phyloP scores from a whole-genome alignment of 805 yeast species.

The Yarrowia osloensis region DNA sequence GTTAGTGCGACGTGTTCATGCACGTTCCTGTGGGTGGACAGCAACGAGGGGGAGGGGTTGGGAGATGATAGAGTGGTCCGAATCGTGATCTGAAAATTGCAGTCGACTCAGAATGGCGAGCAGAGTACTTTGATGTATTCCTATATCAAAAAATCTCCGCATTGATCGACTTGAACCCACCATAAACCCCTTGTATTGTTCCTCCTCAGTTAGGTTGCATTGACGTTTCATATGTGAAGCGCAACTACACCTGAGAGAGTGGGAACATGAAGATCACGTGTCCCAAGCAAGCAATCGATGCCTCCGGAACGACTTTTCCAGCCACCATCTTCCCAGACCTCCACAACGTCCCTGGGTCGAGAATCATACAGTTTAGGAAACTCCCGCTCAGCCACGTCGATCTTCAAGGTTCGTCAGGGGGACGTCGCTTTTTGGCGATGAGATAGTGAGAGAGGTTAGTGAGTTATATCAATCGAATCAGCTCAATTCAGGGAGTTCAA shows the following conservation, averaged over 20 bases:
- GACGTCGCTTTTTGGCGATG: neutral
- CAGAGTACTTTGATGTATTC: too few relatives aligned
- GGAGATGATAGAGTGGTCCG: neutral
- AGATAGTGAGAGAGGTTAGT: neutral
- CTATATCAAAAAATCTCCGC: too few relatives aligned
- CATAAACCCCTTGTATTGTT: neutral
- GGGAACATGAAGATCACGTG: neutral
- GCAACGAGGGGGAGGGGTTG: too few relatives aligned
- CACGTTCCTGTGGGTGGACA: neutral
- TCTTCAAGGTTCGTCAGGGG: conserved; percentile 8
- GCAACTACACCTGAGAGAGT: neutral
- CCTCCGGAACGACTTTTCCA: neutral
- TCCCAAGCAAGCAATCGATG: neutral
- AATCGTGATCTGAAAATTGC: neutral
- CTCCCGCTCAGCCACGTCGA: conserved; percentile 7
- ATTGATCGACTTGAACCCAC: neutral
- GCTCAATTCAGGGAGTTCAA: neutral
- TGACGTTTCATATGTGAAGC: neutral
- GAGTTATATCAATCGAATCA: neutral
- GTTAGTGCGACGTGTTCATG: conserved; percentile 26
- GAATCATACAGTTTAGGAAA: neutral
- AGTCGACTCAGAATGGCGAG: too few relatives aligned
- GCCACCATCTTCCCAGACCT: neutral
- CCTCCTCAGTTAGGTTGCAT: neutral
- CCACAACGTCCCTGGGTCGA: neutral